Percentiles rank a stretch among this genome's conserved stretches.
These are phyloP conservation scores for Emydomyces testavorans DNA, from an alignment of 2,329 filamentous ascomycete genomes.

Conservation along the genomic window DNA sequence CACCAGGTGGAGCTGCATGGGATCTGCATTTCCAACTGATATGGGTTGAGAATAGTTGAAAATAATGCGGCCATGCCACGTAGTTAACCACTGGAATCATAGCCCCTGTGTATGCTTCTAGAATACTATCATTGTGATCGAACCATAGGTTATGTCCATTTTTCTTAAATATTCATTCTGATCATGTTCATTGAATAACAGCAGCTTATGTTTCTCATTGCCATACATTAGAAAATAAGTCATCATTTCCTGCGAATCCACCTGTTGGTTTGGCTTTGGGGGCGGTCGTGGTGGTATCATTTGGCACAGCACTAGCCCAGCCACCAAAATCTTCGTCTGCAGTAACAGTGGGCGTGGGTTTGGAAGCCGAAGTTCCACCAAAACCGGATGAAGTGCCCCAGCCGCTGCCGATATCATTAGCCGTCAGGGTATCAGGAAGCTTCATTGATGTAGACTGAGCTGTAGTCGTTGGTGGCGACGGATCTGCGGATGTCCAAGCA, in stretches of 20 bases:
- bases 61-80: neutral
- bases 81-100: neutral
- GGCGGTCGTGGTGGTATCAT: constrained; percentile 31
- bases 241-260: constrained; percentile 55
- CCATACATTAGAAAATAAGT: constrained; percentile 95
- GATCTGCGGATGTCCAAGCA: constrained; percentile 62
- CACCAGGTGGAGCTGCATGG: neutral
- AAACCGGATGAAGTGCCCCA: constrained; percentile 42
- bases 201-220: constrained; percentile 30
- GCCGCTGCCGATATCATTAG: constrained; percentile 55
- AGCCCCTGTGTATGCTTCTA: neutral
- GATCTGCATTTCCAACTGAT: too few relatives aligned
- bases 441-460: constrained; percentile 29
- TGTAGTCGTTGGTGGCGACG: constrained; percentile 38
- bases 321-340: constrained; percentile 94
- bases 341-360: constrained; percentile 53
- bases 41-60: neutral
- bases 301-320: constrained; percentile 65
- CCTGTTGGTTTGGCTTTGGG: constrained; percentile 48
- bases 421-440: constrained; percentile 38
- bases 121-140: neutral
- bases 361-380: constrained; percentile 20
- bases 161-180: neutral
- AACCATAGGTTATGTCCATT: neutral
- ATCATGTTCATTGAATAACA: neutral